Percentiles rank a stretch among this genome's conserved stretches.
Evolutionary conservation across 2,329 filamentous ascomycete species (phyloP).

Genomic region (Cladosporium sp.): DNA sequence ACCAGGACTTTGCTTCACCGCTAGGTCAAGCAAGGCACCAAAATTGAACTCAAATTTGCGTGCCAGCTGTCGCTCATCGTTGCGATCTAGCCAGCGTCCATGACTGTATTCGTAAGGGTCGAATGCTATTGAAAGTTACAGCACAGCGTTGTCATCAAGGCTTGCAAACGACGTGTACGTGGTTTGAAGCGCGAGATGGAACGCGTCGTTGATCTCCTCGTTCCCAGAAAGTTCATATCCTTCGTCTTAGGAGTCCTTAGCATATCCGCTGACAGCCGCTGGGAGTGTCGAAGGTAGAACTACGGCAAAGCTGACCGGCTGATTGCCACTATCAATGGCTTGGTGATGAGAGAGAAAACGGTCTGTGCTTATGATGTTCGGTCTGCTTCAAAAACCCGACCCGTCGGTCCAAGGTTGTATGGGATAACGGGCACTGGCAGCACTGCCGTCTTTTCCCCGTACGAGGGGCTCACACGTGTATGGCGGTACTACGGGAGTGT

Average conservation of each 20-base stretch:
- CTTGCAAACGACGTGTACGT: background rate
- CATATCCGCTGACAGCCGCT: background rate
- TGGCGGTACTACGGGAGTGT: background rate
- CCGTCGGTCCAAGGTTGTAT: background rate
- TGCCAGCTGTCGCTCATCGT: background rate
- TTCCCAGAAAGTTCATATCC: background rate
- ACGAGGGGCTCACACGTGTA: background rate
- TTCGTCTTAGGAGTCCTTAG: background rate
- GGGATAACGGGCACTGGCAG: no score
- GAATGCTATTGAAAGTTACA: background rate
- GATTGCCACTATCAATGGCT: background rate
- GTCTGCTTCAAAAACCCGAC: background rate
- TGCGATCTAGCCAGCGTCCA: background rate
- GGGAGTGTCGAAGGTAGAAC: background rate
- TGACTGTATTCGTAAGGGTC: background rate
- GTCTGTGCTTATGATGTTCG: background rate
- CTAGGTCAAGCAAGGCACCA: background rate
- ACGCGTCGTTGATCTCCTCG: background rate
- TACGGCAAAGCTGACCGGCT: background rate
- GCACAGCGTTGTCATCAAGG: background rate
- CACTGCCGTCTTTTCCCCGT: background rate
- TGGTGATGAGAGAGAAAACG: background rate
- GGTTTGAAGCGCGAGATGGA: background rate
- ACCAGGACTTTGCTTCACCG: background rate
- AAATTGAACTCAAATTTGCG: background rate